A percentile compares a stretch with the other conserved stretches of the same genome.
phyloP scores from a whole-genome alignment of 805 yeast species.

The Barnettozyma botsteinii region DNA sequence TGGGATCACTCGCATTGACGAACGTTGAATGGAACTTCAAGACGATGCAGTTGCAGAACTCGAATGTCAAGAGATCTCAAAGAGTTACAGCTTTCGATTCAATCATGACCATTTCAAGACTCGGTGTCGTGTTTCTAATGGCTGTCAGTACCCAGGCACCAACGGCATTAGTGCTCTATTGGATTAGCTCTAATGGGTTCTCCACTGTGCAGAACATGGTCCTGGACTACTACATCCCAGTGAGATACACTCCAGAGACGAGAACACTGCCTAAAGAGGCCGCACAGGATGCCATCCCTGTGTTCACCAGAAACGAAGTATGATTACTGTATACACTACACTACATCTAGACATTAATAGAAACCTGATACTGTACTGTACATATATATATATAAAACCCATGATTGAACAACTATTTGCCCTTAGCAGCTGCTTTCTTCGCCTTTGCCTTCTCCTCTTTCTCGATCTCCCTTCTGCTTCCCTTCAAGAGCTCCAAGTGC shows the following conservation, averaged over 20 bases:
- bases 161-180: conserved; percentile 71
- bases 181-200: conserved; percentile 80
- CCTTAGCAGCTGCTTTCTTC: conserved; percentile 21
- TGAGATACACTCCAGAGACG: conserved; percentile 13
- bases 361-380: no score
- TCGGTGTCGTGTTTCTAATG: conserved; percentile 75
- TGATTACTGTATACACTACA: no score
- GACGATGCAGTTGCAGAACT: conserved; percentile 42
- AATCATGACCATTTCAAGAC: conserved; percentile 62
- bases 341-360: no score
- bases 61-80: conserved; percentile 35
- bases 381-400: no score
- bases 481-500: conserved; percentile 85
- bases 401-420: no score
- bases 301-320: conserved; percentile 7
- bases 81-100: conserved; percentile 59
- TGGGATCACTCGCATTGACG: conserved; percentile 66
- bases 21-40: conserved; percentile 80
- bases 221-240: conserved; percentile 42
- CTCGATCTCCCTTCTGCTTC: conserved; percentile 80
- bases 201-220: conserved; percentile 72
- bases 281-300: conserved; percentile 6
- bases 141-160: conserved; percentile 86
- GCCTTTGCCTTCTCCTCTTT: conserved; percentile 45
- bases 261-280: conserved; percentile 12